A percentile compares a stretch with the other conserved stretches of the same genome.
Evolutionary conservation across 495 filamentous ascomycete species (phyloP).

Genomic region (Rusavskia elegans): DNA sequence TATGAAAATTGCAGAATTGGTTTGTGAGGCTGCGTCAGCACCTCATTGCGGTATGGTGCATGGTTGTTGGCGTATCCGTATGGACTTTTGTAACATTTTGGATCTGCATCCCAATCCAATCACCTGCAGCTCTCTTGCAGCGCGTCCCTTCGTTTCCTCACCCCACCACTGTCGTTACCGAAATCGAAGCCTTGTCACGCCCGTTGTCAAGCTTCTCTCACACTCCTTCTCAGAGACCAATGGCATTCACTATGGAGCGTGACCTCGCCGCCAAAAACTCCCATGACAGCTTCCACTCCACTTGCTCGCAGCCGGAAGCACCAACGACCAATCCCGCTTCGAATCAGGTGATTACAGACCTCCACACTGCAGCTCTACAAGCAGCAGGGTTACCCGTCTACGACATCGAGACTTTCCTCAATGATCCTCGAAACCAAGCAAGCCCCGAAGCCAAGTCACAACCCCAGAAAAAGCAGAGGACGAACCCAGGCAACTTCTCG

Average conservation of each 20-base stretch:
- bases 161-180: not conserved
- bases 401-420: slow-evolving; percentile 8
- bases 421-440: slow-evolving; percentile 4
- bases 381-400: slow-evolving; percentile 7
- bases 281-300: slow-evolving; percentile 12
- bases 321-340: not conserved
- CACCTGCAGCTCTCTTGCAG: too few relatives aligned
- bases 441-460: not conserved
- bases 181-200: not conserved
- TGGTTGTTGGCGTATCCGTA: too few relatives aligned
- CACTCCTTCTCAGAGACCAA: not conserved
- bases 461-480: not conserved
- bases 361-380: slow-evolving; percentile 2
- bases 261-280: slow-evolving; percentile 1
- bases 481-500: not conserved
- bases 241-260: not conserved
- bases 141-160: not conserved
- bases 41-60: too few relatives aligned
- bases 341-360: not conserved
- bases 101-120: too few relatives aligned
- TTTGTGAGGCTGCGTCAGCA: too few relatives aligned
- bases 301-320: slow-evolving; percentile 2
- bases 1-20: too few relatives aligned
- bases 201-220: not conserved
- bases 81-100: too few relatives aligned